Evolutionary conservation across 331 rosid genomes (phyloP), one percentile per base, ranked within the genome.

Genomic region (Malus hybrid): DNA sequence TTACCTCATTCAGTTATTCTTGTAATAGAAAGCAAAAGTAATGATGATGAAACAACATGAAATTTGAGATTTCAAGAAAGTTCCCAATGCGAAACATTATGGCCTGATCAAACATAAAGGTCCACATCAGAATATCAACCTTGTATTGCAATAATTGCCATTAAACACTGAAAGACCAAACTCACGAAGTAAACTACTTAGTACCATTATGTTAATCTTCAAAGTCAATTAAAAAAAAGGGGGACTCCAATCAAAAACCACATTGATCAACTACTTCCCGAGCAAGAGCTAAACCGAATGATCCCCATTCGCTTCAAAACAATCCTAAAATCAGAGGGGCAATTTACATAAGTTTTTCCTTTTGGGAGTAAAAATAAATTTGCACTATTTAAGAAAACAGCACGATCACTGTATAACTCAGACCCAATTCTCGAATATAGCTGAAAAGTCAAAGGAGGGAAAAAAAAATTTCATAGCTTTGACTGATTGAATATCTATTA

Each of bases 1-100:
- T 57, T 75, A 77, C 67, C 69, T 59, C 4, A 62, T 62, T 62
- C 67, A 27, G 67, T 22, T 70, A 80, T 39, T 72, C 39, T 34
- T 28, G 56, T 46, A 29, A 78, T 64, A 63, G 72, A 65, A 22
- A 48, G 12, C 71, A 32, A 36, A 50, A 6, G n/a, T 9, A 36
- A 63, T 63, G 69, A 13, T 52, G 59, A 24, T 31, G 44, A 44
- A 33, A 12, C 46, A 48, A 20, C 77, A 20, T 54, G 44, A 50
- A 55, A 48, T 33, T 20, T 50, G 42, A 70, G 22, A 24, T n/a
- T 12, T 70, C 68, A 6, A 56, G 50, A 22, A 77, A 18, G 50
- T 10, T 6, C 19, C 69, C 19, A 29, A 33, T 19, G 42, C 12
- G 16, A 48, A 50, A 70, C 5, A 78, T 16, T 46, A 50, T 14